These are phyloP conservation scores for Trypanosoma boissoni DNA, from an alignment of 208 protist genomes.

Conservation along the genomic window DNA sequence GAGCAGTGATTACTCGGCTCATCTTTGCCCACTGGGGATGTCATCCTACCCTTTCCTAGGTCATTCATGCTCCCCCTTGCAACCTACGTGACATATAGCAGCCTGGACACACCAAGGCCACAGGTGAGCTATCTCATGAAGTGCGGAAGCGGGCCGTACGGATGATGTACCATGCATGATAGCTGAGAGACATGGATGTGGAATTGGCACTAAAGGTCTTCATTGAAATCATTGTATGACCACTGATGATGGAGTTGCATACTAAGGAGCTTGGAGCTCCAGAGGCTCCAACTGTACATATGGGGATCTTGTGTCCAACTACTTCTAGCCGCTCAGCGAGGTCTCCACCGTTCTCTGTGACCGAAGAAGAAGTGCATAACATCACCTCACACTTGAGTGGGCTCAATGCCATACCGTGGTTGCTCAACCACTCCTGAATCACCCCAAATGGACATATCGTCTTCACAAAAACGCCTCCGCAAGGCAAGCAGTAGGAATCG, in stretches of 20 bases:
- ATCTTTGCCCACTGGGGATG: not conserved
- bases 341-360: not conserved
- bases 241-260: slow-evolving; percentile 5
- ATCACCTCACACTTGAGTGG: slow-evolving; percentile 4
- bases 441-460: not conserved
- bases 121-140: not conserved
- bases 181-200: not conserved
- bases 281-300: not conserved
- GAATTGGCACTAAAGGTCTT: not conserved
- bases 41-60: not conserved
- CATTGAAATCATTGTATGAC: not conserved
- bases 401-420: slow-evolving; percentile 1
- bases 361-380: not conserved
- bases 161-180: not conserved
- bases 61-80: not conserved
- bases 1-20: not conserved
- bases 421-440: not conserved
- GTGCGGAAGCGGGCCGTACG: not conserved
- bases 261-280: slow-evolving; percentile 2
- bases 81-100: not conserved
- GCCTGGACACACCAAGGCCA: slow-evolving; percentile 3
- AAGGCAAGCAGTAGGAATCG: not conserved
- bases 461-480: not conserved
- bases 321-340: not conserved
- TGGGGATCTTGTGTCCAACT: not conserved